Percentiles rank a stretch among this genome's conserved stretches.
These are phyloP conservation scores for Blattamonas nauphoetae DNA, from an alignment of 78 protist species.

Conservation along the genomic window DNA sequence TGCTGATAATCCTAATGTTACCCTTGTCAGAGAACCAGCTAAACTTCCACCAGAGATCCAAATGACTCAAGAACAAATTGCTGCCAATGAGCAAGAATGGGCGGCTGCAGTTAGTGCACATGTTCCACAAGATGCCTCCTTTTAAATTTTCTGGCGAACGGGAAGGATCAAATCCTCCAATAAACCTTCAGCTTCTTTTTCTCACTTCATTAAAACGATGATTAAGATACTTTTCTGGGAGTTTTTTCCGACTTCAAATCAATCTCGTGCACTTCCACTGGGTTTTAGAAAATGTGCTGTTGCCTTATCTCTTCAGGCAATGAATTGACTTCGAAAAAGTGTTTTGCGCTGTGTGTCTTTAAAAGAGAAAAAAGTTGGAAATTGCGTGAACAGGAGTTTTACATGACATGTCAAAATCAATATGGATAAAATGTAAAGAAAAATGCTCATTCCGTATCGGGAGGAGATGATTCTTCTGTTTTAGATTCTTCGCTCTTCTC, in stretches of 20 bases:
- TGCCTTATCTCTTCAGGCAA: too few species aligned
- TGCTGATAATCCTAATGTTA: constrained; percentile 54
- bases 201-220: not conserved
- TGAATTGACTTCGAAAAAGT: too few species aligned
- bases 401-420: too few species aligned
- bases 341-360: too few species aligned
- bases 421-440: too few species aligned
- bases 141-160: not conserved
- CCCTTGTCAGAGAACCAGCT: constrained; percentile 59
- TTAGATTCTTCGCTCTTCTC: too few species aligned
- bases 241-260: constrained; percentile 3
- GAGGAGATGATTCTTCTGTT: too few species aligned
- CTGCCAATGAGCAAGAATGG: constrained; percentile 42
- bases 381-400: too few species aligned
- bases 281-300: too few species aligned
- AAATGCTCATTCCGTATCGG: too few species aligned
- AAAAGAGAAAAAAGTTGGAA: too few species aligned
- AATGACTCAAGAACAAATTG: constrained; percentile 38
- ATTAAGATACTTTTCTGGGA: not conserved
- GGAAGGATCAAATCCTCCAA: not conserved
- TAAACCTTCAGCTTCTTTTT: not conserved
- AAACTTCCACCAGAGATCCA: constrained; percentile 53
- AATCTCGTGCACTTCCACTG: too few species aligned
- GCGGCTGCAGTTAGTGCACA: constrained; percentile 36
- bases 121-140: not conserved